These are phyloP conservation scores for Saitozyma podzolica DNA, from an alignment of 768 basidiomycete genomes.

Conservation along the genomic window DNA sequence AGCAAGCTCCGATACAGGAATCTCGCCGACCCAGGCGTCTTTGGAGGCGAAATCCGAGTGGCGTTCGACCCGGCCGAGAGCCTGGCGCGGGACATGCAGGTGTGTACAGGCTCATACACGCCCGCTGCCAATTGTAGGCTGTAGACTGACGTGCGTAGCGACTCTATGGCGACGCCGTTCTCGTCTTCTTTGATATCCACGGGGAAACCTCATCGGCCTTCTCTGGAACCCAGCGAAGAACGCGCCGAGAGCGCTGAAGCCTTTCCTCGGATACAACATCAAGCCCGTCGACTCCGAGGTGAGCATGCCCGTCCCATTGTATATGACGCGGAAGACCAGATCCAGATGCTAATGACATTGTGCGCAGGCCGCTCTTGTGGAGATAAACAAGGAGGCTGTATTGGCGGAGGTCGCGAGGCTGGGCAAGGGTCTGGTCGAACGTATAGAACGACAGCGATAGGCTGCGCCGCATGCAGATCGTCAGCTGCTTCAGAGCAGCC, in stretches of 20 bases:
- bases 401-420: conserved; percentile 74
- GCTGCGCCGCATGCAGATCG: too few species aligned
- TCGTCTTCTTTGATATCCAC: conserved; percentile 78
- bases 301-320: conserved; percentile 5
- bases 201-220: conserved; percentile 74
- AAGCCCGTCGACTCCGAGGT: conserved; percentile 55
- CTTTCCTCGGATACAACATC: conserved; percentile 77
- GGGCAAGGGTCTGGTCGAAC: conserved; percentile 66
- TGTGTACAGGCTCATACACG: conserved; percentile 44
- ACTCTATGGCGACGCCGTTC: conserved; percentile 71
- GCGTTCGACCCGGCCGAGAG: conserved; percentile 77
- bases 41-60: conserved; percentile 54
- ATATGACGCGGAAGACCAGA: not conserved
- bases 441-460: conserved; percentile 21
- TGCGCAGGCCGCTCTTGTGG: conserved; percentile 62
- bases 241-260: conserved; percentile 68
- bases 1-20: conserved; percentile 30
- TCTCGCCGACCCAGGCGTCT: conserved; percentile 14
- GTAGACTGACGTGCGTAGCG: conserved; percentile 56
- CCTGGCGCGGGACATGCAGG: conserved; percentile 72
- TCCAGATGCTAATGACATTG: not conserved
- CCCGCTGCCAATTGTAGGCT: not conserved
- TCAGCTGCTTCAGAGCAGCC: too few species aligned
- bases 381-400: conserved; percentile 67
- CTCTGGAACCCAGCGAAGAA: conserved; percentile 81